Evolutionary conservation across 2,329 filamentous ascomycete species (phyloP).

Genomic region (Colletotrichum somersetense): DNA sequence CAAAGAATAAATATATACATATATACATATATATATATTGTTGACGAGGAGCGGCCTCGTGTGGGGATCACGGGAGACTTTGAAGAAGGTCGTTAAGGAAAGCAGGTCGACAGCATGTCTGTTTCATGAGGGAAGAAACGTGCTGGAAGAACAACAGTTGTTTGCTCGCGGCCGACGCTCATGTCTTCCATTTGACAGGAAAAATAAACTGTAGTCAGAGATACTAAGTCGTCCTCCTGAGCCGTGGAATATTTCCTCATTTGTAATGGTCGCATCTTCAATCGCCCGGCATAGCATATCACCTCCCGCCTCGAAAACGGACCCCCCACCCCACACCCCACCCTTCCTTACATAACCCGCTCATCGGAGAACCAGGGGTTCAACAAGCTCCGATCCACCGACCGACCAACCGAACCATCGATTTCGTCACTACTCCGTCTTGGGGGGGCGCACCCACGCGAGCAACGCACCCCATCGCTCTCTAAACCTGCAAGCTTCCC

Average conservation of each 20-base stretch:
- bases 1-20: too few species aligned
- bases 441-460: slow-evolving; percentile 10
- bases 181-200: background rate
- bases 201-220: rapidly evolving
- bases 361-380: background rate
- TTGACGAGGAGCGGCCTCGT: background rate
- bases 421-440: slow-evolving; percentile 33
- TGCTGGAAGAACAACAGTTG: background rate
- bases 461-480: background rate
- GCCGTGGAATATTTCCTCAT: background rate
- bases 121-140: background rate
- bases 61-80: background rate
- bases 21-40: too few species aligned
- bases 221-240: background rate
- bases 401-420: slow-evolving; percentile 45
- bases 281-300: background rate
- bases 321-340: background rate
- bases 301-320: background rate
- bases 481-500: background rate
- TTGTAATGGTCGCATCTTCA: background rate
- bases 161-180: background rate
- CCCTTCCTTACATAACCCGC: background rate
- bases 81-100: background rate
- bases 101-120: background rate
- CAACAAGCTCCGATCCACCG: slow-evolving; percentile 35